A percentile compares a stretch with the other conserved stretches of the same genome.
These are phyloP conservation scores for Chytriomyces sp. DNA, from an alignment of 192 early-diverging fungal genomes.

Conservation along the genomic window DNA sequence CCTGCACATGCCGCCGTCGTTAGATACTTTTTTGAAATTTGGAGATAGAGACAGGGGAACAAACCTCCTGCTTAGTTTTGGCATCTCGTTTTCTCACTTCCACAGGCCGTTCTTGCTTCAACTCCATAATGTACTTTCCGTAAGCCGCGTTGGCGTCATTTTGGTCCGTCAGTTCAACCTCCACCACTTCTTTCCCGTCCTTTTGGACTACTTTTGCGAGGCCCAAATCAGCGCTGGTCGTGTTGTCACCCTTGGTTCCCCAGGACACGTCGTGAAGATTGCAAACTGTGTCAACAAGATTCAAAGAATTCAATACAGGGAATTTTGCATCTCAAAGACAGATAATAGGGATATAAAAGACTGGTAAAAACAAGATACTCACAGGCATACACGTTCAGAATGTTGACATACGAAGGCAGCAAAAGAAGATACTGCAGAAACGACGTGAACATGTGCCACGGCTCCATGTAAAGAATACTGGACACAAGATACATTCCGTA, in stretches of 20 bases:
- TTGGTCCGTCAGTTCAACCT: slow-evolving; percentile 74
- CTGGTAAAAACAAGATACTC: slow-evolving; percentile 27
- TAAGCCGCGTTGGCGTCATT: slow-evolving; percentile 83
- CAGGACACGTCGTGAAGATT: slow-evolving; percentile 94
- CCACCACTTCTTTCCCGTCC: slow-evolving; percentile 71
- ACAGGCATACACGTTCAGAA: slow-evolving; percentile 86
- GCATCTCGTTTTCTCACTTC: slow-evolving; percentile 71
- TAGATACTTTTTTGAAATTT: not conserved
- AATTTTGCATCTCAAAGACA: not conserved
- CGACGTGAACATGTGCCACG: slow-evolving; percentile 79
- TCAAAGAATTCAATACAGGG: not conserved
- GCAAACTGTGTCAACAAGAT: slow-evolving; percentile 67
- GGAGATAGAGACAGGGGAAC: slow-evolving; percentile 9
- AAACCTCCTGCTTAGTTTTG: slow-evolving; percentile 75
- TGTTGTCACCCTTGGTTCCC: slow-evolving; percentile 92
- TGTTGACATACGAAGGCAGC: slow-evolving; percentile 88
- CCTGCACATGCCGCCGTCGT: slow-evolving; percentile 32
- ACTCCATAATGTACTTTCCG: slow-evolving; percentile 64
- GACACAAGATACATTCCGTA: slow-evolving; percentile 72
- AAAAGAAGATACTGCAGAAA: slow-evolving; percentile 75
- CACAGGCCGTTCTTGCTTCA: slow-evolving; percentile 55
- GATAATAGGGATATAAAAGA: not conserved
- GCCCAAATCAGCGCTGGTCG: slow-evolving; percentile 67
- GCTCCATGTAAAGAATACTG: slow-evolving; percentile 69
- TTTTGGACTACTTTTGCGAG: slow-evolving; percentile 74